Evolutionary conservation across 2,329 filamentous ascomycete genomes (phyloP), one percentile per base, ranked within the genome.

Genomic region (Paracamarosporium sp.): DNA sequence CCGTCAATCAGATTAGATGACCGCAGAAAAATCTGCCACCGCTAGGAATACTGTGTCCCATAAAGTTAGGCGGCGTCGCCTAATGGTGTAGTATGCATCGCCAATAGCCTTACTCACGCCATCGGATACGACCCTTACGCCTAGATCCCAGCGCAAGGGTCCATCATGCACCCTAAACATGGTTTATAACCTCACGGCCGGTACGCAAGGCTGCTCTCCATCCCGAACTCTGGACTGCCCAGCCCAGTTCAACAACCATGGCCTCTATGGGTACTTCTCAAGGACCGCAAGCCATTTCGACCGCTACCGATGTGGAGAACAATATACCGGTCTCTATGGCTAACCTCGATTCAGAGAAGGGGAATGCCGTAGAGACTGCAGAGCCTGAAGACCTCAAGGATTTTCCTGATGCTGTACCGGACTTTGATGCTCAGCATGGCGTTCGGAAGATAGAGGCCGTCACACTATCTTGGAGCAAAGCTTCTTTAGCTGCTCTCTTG

Each of bases 381-480:
- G 46, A 50, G 15, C 20, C 46, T 17, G 46, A 50, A 36, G n/a
- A n/a, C 20, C 33, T 50, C 17, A 38, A 50, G 11, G 27, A 24
- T 20, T 46, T 50, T 17, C 31, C 20, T 3, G 33, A 50, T 9
- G 7, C 8, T 15, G 46, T 38, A 25, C 46, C 30, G 22, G 33
- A 50, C 25, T 27, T 25, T 25, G 56, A 68, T 9, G 66, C 63
- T 20, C 65, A 74, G 30, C 44, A 66, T 31, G 75, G 75, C 60
- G 68, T 76, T 3, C 66, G 71, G 50, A 63, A 68, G 27, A 68
- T 65, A 11, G 69, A 77, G 52, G 75, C 75, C 15, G 65, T 72
- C 13, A 75, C 74, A 1, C 56, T 72, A 15, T 64, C 69, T 4
- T 77, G 75, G 75, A 65, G 64, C 20, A 72, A 67, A 66, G 33